Base-by-base conservation (phyloP, 345 rosid species). In the Cardamine occulta region DNA sequence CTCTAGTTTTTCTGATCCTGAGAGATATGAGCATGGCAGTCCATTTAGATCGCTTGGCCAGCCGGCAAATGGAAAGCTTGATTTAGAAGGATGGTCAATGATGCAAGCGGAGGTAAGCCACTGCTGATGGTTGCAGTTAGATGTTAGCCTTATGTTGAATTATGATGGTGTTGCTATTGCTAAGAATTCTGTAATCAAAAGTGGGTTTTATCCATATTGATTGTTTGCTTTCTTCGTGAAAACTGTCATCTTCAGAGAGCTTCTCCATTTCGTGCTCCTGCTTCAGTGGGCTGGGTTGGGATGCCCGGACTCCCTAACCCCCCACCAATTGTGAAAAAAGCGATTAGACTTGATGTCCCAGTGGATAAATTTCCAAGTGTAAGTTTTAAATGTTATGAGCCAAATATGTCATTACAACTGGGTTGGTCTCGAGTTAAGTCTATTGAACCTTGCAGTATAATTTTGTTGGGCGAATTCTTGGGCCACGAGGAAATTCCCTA, bases 401-500 rank as follows among this genome's bases (percentile, higher is more conserved):
- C 3, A 57, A 18, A 51, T 54, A 18, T 47, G 18, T 67, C 62
- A 31, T 62, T 23, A 14, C 48, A 2, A 15, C 6, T 49, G 23
- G 44, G 31, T 28, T 61, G 28, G 5, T 56, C 35, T 49, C 9
- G 12, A 35, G 19, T 44, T 53, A 44, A 35, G 2, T 28, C 54
- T 70, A 53, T 79, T 85, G 79, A 74, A 83, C 66, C 19, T 75
- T 82, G 51, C 93, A 95, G 97, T 91, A 83, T 66, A 90, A 95
- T 76, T 95, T 95, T 82, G 97, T 92, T 67, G 99, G 99, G 29
- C 84, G 97, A 70, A 86, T 95, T 79, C 82, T 95, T 80, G 98
- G 97, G 69, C 97, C 99, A n/a, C 88, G 99, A 17, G 99, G 99
- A 44, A 91, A 95, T 81, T 95, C 97, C 70, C 83, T 95, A 44